Evolutionary conservation across 179 eudicot species (phyloP).

Genomic region (Corrigiola litoralis): DNA sequence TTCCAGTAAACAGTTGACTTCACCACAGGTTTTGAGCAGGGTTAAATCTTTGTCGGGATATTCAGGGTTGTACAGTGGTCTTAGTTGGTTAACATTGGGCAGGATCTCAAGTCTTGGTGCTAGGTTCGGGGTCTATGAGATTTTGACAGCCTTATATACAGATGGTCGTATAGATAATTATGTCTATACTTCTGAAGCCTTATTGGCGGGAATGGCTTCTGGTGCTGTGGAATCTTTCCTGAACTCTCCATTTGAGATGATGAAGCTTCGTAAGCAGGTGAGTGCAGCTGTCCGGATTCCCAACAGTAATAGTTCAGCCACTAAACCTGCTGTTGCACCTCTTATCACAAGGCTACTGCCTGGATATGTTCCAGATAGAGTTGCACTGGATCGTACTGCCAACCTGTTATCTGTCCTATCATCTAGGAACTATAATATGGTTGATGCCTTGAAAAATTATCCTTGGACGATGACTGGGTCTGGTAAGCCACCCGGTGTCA

Average conservation of each 20-base stretch:
- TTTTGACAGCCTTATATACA: slow-evolving; percentile 73
- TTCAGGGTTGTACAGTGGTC: slow-evolving; percentile 74
- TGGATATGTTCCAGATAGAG: slow-evolving; percentile 44
- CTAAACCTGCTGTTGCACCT: slow-evolving; percentile 33
- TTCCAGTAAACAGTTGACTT: slow-evolving; percentile 46
- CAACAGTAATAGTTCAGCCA: slow-evolving; percentile 19
- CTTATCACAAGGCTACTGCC: slow-evolving; percentile 51
- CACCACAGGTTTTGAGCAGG: slow-evolving; percentile 53
- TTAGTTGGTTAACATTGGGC: slow-evolving; percentile 65
- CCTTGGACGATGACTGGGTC: slow-evolving; percentile 99
- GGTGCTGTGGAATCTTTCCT: slow-evolving; percentile 67
- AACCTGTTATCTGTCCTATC: slow-evolving; percentile 63
- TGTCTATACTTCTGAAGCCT: slow-evolving; percentile 72
- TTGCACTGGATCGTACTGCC: slow-evolving; percentile 51
- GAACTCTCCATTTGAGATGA: slow-evolving; percentile 83
- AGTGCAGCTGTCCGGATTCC: slow-evolving; percentile 52
- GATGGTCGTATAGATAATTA: slow-evolving; percentile 84
- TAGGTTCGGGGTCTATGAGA: slow-evolving; percentile 81
- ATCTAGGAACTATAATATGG: slow-evolving; percentile 38
- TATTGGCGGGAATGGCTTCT: slow-evolving; percentile 73
- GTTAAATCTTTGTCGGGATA: slow-evolving; percentile 57
- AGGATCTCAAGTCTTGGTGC: slow-evolving; percentile 66
- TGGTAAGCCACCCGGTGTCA: slow-evolving; percentile 76
- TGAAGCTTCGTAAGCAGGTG: slow-evolving; percentile 87
- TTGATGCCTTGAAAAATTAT: slow-evolving; percentile 58